Base-by-base conservation (phyloP, 495 filamentous ascomycete genomes). In the Trichocladium uniseriatum region DNA sequence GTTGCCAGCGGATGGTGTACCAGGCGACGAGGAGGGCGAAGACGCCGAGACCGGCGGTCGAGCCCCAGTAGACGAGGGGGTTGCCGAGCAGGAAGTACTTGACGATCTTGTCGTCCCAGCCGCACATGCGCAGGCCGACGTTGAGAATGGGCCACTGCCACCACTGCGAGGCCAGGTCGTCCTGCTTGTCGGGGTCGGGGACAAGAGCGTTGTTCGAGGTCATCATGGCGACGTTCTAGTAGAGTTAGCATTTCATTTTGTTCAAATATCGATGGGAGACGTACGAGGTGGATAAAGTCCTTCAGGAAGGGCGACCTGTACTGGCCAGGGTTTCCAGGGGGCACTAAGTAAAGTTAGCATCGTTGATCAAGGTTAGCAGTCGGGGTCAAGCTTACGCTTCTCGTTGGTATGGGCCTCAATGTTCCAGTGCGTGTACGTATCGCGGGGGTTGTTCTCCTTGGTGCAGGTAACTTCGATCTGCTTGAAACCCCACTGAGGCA, bases 401-500 rank as follows among this genome's bases (percentile, higher is more conserved):
- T 96, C 91, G 64, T 98, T 97, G 63, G 75, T 81, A 66, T 98
- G 92, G 36, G 86, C 82, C 71, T 98, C 92, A 28, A 98, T 85
- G 67, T 98, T 98, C 92, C 92, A 98, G 73, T 98, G 92, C 11
- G 92, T 97, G 63, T 94, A 97, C 50, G 88, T 78, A 66, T 98
- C 92, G 24, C 80, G 73, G 1, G 89, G 88, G 59, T 91, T 90
- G 71, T 96, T 97, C 55, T 86, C 82, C 73, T 96, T 96, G 51
- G 79, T 79, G 68, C 92, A 98, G 15, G 89, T 95, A 20, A 89
- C 88, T 70, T 98, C 92, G 57, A 97, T 97, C 67, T 98, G 92
- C 73, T 98, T 98, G 79, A 98, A 98, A 51, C 92, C 92, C 92
- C 92, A 98, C 61, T 97, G 92, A 19, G 92, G 92, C 46, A 98